phyloP scores from a whole-genome alignment of 163 green algal species.

The Scenedesmus sp. region DNA sequence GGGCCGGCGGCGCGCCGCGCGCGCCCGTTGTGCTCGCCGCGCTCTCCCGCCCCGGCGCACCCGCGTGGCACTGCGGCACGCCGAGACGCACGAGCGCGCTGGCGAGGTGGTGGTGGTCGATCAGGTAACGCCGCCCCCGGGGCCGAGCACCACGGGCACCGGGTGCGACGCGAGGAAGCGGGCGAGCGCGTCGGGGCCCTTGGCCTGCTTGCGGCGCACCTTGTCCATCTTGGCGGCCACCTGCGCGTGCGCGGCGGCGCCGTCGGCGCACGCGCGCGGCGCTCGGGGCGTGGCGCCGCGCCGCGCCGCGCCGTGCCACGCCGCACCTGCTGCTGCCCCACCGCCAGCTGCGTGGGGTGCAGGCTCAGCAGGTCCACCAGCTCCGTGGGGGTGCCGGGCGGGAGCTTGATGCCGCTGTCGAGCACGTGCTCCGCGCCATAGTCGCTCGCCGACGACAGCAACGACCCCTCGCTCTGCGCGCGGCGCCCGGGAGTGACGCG shows the following conservation, averaged over 20 bases:
- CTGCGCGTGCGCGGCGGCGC: background rate
- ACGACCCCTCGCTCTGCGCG: slow-evolving; percentile 23
- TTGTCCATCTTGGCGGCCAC: slow-evolving; percentile 44
- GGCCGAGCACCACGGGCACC: slow-evolving; percentile 41
- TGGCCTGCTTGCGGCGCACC: slow-evolving; percentile 3
- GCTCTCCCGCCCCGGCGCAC: background rate
- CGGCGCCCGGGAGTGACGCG: background rate
- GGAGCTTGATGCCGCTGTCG: slow-evolving; percentile 41
- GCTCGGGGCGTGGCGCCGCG: background rate
- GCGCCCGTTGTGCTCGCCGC: too few relatives aligned
- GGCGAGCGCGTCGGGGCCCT: slow-evolving; percentile 19
- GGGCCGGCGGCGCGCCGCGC: background rate
- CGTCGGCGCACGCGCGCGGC: too few relatives aligned
- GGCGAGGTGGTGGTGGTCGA: slow-evolving; percentile 53
- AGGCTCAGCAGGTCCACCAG: slow-evolving; percentile 14
- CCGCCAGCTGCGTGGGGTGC: slow-evolving; percentile 39
- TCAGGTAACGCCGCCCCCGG: slow-evolving; percentile 26
- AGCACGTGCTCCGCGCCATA: slow-evolving; percentile 13
- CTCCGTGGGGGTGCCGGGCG: slow-evolving; percentile 6
- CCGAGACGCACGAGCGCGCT: slow-evolving; percentile 20
- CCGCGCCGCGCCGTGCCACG: too few relatives aligned
- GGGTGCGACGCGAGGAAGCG: slow-evolving; percentile 33
- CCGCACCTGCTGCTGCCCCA: slow-evolving; percentile 42
- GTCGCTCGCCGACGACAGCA: background rate
- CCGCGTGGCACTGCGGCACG: slow-evolving; percentile 34